Conservation (phyloP, 1,284 basidiomycete genomes). For the Pholiota adiposa region DNA sequence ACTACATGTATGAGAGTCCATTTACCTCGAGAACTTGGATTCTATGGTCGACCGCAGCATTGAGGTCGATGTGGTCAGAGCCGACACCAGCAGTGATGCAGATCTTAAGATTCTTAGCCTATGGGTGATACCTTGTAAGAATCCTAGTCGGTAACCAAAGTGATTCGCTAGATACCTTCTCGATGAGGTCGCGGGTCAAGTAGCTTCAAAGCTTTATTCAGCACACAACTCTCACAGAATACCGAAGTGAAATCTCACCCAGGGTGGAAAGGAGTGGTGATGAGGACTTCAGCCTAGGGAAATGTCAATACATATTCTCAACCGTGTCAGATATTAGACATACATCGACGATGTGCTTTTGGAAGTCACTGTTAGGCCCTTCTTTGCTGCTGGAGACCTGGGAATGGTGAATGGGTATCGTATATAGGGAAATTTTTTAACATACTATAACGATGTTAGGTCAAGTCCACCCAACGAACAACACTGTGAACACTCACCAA, state of each 20-base stretch:
- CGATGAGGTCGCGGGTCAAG: conserved; percentile 81
- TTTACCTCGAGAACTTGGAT: conserved; percentile 81
- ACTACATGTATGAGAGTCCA: neutral
- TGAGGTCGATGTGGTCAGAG: conserved; percentile 92
- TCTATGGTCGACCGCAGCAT: conserved; percentile 82
- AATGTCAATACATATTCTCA: conserved; percentile 5
- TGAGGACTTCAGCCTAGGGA: conserved; percentile 69
- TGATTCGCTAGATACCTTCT: conserved; percentile 38
- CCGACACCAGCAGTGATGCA: conserved; percentile 95
- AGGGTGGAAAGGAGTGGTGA: conserved; percentile 94
- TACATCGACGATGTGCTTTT: conserved; percentile 87
- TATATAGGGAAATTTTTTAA: neutral
- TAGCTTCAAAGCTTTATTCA: conserved; percentile 47
- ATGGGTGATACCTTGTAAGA: neutral
- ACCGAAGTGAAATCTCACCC: conserved; percentile 42
- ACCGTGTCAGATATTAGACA: conserved; percentile 27
- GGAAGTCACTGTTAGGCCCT: conserved; percentile 83
- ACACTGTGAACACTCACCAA: conserved; percentile 50
- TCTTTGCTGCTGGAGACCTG: conserved; percentile 90
- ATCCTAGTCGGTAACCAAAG: neutral
- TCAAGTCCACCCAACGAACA: neutral
- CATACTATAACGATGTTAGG: conserved; percentile 11
- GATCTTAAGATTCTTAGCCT: conserved; percentile 88
- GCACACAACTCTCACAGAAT: neutral
- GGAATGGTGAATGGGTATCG: neutral